These are phyloP conservation scores for Taphrina pruni DNA, from an alignment of 1,139 yeast species.

Conservation along the genomic window DNA sequence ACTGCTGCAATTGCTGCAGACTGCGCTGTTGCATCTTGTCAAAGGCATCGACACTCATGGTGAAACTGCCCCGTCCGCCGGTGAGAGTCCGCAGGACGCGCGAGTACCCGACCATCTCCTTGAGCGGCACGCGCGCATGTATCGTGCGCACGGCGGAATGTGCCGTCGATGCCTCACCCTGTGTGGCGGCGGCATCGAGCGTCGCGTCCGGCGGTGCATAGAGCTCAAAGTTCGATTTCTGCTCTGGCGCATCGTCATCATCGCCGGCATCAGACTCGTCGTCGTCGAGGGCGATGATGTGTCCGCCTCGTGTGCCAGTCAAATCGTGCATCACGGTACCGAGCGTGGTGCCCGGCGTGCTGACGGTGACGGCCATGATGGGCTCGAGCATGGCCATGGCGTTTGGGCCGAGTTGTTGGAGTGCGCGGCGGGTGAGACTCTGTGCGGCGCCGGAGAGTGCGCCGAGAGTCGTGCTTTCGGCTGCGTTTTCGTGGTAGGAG, in stretches of 20 bases:
- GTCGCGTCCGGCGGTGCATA: conserved; percentile 56
- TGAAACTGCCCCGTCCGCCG: conserved; percentile 85
- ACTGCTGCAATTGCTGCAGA: conserved; percentile 14
- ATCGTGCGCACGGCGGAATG: conserved; percentile 57
- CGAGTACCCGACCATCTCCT: conserved; percentile 89
- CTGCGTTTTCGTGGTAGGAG: conserved; percentile 51
- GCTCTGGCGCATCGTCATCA: not conserved
- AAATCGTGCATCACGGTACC: conserved; percentile 86
- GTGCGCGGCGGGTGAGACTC: conserved; percentile 55
- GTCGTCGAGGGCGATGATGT: conserved; percentile 57
- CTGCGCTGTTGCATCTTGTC: conserved; percentile 57
- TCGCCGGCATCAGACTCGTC: conserved; percentile 47
- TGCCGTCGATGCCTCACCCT: too few relatives aligned
- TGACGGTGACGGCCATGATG: conserved; percentile 76
- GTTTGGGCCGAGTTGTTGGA: conserved; percentile 49
- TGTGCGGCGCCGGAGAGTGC: conserved; percentile 58
- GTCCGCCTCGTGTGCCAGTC: conserved; percentile 72
- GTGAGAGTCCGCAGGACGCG: conserved; percentile 79
- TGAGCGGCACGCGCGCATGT: conserved; percentile 78
- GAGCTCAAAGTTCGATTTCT: conserved; percentile 48
- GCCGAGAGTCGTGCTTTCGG: conserved; percentile 49
- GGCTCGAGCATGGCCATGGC: conserved; percentile 77
- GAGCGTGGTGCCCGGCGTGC: conserved; percentile 70
- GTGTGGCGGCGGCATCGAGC: conserved; percentile 50
- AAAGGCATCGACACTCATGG: conserved; percentile 79